Base-by-base conservation (phyloP, 805 yeast genomes). In the Scheffersomyces lignosus region DNA sequence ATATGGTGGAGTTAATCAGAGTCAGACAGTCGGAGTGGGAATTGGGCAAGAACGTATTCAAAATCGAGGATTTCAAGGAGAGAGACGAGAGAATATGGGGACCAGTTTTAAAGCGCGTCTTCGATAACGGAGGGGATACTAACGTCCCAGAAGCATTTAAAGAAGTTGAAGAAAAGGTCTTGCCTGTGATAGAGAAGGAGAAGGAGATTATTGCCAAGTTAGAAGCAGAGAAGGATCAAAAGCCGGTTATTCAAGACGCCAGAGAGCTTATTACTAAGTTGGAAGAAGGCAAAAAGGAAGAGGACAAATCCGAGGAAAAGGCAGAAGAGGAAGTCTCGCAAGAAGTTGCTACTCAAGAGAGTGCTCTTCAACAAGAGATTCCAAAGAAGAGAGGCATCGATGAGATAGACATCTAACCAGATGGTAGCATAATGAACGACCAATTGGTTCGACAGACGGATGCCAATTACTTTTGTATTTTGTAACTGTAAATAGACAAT, bases 1-100 rank as follows among this genome's bases (percentile, higher is more conserved):
- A 88, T 54, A 90, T 93, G 96, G 96, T 84, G 6, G 80, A 80
- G 47, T 73, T 93, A 38, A 73, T 79, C 7, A 76, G 99, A 53
- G 56, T 66, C 7, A 70, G 75, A 37, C 99, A 95, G 60, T 87
- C 87, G 2, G 84, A 84, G 31, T 93, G 97, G 96, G 79, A 77
- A 27, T 61, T 91, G 30, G 81, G 77, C 1, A 76, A 76, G 43
- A 78, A 80, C 43, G 89, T 81, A 4, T 83, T 91, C 54, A 75
- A 74, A 22, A 37, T 87, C 24, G 75, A 70, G 28, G 90, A 85
- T 54, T 83, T 89, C 49, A 75, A 75, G 17, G 71, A 77, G 1
- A 65, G 75, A 20, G 76, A 73, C 31, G 85, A 81, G 48, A 65
- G 64, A 15, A 69, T 78, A 1, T 91, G 98, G 97, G 80, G 80